Evolutionary conservation across 2,329 filamentous ascomycete species (phyloP).

Genomic region (Cladosporium sp.): DNA sequence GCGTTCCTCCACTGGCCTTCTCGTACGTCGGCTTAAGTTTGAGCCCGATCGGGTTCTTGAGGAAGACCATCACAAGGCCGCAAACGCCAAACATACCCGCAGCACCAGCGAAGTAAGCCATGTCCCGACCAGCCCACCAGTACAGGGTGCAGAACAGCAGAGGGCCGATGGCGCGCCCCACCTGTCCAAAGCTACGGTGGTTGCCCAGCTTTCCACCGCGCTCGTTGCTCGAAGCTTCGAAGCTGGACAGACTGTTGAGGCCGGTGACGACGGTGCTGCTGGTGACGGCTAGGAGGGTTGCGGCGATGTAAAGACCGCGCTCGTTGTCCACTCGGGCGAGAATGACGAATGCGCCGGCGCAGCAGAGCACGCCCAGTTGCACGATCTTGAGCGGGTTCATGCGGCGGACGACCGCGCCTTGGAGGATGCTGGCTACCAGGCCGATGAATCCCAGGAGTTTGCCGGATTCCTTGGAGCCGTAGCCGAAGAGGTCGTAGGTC

Average conservation of each 20-base stretch:
- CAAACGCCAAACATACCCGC: conserved; percentile 74
- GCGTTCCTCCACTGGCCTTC: conserved; percentile 1
- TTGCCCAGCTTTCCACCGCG: conserved; percentile 83
- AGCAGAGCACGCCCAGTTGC: conserved; percentile 72
- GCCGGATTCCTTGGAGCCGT: conserved; percentile 75
- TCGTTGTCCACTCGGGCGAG: conserved; percentile 68
- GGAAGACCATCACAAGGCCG: conserved; percentile 63
- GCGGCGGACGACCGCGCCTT: conserved; percentile 85
- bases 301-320: conserved; percentile 71
- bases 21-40: conserved; percentile 8
- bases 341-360: conserved; percentile 74
- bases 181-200: conserved; percentile 75
- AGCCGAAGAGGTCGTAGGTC: conserved; percentile 90
- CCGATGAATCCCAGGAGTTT: conserved; percentile 86
- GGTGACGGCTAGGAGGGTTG: conserved; percentile 82
- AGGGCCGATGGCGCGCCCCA: conserved; percentile 81
- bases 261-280: conserved; percentile 94
- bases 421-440: conserved; percentile 83
- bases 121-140: conserved; percentile 93
- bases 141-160: conserved; percentile 91
- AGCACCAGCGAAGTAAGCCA: conserved; percentile 78
- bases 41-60: conserved; percentile 58
- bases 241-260: conserved; percentile 84
- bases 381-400: conserved; percentile 78
- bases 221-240: conserved; percentile 77